phyloP scores from a whole-genome alignment of 2,329 filamentous ascomycete genomes.

The Cercospora zeae-maydis region DNA sequence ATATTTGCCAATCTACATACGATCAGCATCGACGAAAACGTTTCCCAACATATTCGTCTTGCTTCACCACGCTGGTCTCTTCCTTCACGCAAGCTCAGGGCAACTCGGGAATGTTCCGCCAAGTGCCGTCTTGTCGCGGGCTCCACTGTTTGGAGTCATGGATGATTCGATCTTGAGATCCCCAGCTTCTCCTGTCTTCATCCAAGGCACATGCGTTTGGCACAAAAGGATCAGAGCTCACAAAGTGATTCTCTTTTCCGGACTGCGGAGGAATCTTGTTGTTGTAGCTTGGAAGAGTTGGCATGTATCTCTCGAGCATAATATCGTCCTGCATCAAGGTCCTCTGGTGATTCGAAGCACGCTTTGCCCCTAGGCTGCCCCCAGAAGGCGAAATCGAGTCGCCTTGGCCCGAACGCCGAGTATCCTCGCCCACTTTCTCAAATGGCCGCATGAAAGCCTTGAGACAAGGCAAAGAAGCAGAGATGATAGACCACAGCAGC shows the following conservation, averaged over 20 bases:
- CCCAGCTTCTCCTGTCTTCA: slow-evolving; percentile 14
- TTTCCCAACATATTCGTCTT: neutral
- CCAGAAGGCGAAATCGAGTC: slow-evolving; percentile 17
- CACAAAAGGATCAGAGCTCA: neutral
- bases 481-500: slow-evolving; percentile 23
- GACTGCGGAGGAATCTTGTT: neutral
- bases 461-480: slow-evolving; percentile 21
- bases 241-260: neutral
- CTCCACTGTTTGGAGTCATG: slow-evolving; percentile 8
- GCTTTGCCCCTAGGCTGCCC: slow-evolving; percentile 5
- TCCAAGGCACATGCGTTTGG: neutral
- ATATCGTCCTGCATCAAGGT: slow-evolving; percentile 6
- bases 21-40: neutral
- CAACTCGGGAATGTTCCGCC: neutral
- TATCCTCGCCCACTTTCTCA: slow-evolving; percentile 22
- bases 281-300: neutral
- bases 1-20: neutral
- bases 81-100: neutral
- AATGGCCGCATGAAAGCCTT: slow-evolving; percentile 23
- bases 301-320: neutral
- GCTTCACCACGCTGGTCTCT: too few species aligned
- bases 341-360: neutral
- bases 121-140: neutral
- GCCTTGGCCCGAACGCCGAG: slow-evolving; percentile 18
- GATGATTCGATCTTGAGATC: slow-evolving; percentile 17